Base-by-base conservation (phyloP, 768 basidiomycete genomes). In the Pleurotus platypus region DNA sequence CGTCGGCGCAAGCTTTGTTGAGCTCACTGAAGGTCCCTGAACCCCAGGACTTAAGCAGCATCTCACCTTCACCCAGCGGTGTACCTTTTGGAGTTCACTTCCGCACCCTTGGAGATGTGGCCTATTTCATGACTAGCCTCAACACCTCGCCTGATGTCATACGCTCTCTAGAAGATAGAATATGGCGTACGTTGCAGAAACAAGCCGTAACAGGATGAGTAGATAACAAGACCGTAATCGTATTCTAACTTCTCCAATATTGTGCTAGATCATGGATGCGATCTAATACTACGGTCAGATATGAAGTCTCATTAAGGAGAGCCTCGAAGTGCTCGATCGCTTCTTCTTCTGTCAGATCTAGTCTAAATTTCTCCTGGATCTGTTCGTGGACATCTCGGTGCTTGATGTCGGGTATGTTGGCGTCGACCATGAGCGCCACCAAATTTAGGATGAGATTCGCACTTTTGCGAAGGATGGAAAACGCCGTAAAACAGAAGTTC, bases 281-380 rank as follows among this genome's bases (percentile, higher is more conserved):
- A 72, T 98, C 97, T 61, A 98, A 77, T 47, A 98, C 89, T 24
- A 90, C 92, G 0, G 94, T 91, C 61, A 98, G 83, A 69, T 97
- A 95, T 24, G 90, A 93, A 2, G 92, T 97, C 69, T 98, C 95
- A 67, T 96, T 97, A 58, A 99, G 73, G 49, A 98, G 68, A 5
- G 86, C 82, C 73, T 98, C 95, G 66, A 98, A 97, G 67, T 96
- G 92, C 72, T 97, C 94, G 72, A 98, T 94, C 2, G 97, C 96
- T 68, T 97, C 92, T 70, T 97, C 95, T 70, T 98, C 96, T 4
- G 90, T 92, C 40, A 98, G 78, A 69, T 97, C 92, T 50, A 98
- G 74, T 59, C 94, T 81, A 73, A 99, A 99, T 74, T 98, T 98
- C 66, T 98, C 96, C 64, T 97, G 93, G 22, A 99, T 86, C 72